These are phyloP conservation scores for Candida berthetii DNA, from an alignment of 805 yeast species.

Conservation along the genomic window DNA sequence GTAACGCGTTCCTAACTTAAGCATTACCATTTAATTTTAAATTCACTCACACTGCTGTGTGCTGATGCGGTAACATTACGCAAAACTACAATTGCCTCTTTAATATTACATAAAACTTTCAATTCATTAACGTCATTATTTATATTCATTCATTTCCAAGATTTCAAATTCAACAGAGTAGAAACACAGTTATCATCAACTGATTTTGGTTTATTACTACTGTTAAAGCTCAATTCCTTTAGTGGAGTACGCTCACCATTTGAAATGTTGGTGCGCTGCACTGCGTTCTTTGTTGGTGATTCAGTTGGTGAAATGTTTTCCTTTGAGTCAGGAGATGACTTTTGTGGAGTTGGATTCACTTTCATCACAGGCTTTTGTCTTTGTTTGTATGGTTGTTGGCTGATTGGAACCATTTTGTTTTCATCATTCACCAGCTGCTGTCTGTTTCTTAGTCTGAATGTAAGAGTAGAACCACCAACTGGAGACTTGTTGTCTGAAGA, in stretches of 20 bases:
- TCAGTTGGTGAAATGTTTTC: slow-evolving; percentile 3
- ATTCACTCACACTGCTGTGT: too few relatives aligned
- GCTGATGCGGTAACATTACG: too few relatives aligned
- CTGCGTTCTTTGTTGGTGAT: slow-evolving; percentile 1
- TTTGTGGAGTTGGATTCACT: slow-evolving; percentile 13
- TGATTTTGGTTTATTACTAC: slow-evolving; percentile 3
- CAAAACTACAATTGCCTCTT: too few relatives aligned
- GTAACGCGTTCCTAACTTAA: too few relatives aligned
- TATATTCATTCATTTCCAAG: slow-evolving; percentile 4
- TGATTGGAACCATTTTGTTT: slow-evolving; percentile 5
- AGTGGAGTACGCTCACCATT: slow-evolving; percentile 8
- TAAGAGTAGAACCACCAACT: slow-evolving; percentile 10
- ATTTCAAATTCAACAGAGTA: slow-evolving; percentile 9
- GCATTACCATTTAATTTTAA: too few relatives aligned
- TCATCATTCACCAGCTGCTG: not conserved
- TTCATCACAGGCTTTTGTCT: slow-evolving; percentile 15
- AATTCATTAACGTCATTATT: too few relatives aligned
- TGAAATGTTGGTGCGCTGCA: too few relatives aligned
- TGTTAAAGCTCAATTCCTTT: slow-evolving; percentile 6
- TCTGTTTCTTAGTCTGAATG: slow-evolving; percentile 12
- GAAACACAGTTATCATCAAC: slow-evolving; percentile 10
- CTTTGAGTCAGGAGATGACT: slow-evolving; percentile 3
- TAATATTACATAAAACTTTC: too few relatives aligned
- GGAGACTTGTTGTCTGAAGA: slow-evolving; percentile 5
- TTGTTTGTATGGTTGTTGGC: slow-evolving; percentile 7